Conservation (phyloP, 2,329 filamentous ascomycete species). For the Emydomyces testavorans region DNA sequence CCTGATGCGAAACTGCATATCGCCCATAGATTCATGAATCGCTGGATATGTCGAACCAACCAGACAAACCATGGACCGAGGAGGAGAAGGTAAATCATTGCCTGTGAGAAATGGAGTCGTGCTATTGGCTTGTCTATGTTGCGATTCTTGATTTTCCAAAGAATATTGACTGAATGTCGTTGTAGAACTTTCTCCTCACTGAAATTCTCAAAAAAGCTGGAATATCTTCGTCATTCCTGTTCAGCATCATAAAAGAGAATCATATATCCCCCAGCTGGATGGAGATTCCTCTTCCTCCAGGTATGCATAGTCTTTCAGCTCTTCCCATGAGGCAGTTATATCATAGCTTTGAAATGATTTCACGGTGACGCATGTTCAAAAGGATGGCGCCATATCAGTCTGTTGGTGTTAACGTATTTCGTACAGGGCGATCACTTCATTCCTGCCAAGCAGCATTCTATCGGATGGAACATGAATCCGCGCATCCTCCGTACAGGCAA, state of each 20-base stretch:
- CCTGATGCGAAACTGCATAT: constrained; percentile 8
- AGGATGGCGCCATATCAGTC: not conserved
- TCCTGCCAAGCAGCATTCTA: constrained; percentile 29
- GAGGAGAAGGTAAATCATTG: constrained; percentile 34
- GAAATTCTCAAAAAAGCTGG: constrained; percentile 34
- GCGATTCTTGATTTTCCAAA: not conserved
- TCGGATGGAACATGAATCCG: constrained; percentile 26
- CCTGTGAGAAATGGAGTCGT: not conserved
- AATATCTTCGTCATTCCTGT: constrained; percentile 26
- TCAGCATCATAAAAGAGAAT: constrained; percentile 31
- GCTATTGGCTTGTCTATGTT: constrained; percentile 2
- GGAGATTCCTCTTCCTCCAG: constrained; percentile 35
- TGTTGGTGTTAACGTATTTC: not conserved
- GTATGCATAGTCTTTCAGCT: constrained; percentile 21
- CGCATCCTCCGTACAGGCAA: constrained; percentile 18
- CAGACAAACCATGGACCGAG: constrained; percentile 35
- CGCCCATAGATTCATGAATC: constrained; percentile 11
- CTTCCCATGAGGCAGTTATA: not conserved
- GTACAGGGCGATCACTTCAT: constrained; percentile 30
- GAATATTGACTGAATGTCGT: constrained; percentile 6
- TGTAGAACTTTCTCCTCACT: constrained; percentile 32
- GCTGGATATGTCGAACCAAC: constrained; percentile 35
- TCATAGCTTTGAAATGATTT: not conserved
- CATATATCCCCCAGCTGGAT: constrained; percentile 30
- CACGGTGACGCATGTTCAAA: not conserved